phyloP scores from a whole-genome alignment of 768 basidiomycete species.

The Rhodotorula toruloides region DNA sequence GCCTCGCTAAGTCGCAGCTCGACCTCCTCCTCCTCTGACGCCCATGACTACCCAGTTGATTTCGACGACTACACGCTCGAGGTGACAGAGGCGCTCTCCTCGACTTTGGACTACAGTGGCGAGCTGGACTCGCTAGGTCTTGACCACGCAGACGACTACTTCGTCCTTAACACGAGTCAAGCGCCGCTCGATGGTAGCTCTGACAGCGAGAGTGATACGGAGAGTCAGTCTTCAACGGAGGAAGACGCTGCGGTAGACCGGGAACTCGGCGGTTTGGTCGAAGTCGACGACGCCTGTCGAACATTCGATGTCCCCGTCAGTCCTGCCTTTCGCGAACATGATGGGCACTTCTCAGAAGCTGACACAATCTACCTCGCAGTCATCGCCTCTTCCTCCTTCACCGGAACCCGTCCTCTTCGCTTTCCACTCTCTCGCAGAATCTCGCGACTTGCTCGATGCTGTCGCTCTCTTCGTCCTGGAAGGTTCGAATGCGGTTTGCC shows the following conservation, averaged over 20 bases:
- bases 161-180: too few relatives aligned
- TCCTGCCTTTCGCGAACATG: background rate
- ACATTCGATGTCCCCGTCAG: too few relatives aligned
- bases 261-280: too few relatives aligned
- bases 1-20: background rate
- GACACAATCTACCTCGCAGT: slow-evolving; percentile 37
- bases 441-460: slow-evolving; percentile 55
- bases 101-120: background rate
- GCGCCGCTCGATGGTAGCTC: slow-evolving; percentile 13
- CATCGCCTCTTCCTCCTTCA: slow-evolving; percentile 45
- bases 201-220: too few relatives aligned
- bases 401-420: slow-evolving; percentile 65
- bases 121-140: background rate
- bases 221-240: too few relatives aligned
- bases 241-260: too few relatives aligned
- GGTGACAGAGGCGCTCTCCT: background rate
- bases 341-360: background rate
- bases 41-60: background rate
- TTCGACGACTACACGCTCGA: background rate
- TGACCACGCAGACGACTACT: background rate
- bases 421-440: slow-evolving; percentile 51
- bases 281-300: too few relatives aligned
- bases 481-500: background rate
- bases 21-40: too few relatives aligned
- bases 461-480: slow-evolving; percentile 75